Evolutionary conservation across 176 grass and related monocot genomes (phyloP).

Genomic region (Lolium rigidum): DNA sequence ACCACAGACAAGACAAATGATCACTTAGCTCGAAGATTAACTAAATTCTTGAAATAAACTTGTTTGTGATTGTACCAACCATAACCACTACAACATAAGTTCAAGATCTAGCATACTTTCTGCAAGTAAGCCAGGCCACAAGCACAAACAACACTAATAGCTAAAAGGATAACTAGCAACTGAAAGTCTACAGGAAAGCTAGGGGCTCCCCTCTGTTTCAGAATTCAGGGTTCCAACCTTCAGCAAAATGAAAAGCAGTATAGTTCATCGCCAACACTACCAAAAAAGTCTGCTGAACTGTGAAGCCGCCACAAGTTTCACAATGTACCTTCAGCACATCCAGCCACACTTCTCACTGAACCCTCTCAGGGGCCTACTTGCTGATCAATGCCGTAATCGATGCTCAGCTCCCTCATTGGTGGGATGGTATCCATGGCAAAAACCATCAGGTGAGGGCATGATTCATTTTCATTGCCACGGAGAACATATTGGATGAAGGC

Average conservation of each 20-base stretch:
- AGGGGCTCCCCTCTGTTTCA: not conserved
- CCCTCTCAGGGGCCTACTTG: not conserved
- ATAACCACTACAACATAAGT: slow-evolving; percentile 3
- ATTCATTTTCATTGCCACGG: slow-evolving; percentile 57
- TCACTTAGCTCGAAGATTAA: not conserved
- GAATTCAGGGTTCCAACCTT: slow-evolving; percentile 17
- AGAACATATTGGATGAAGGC: slow-evolving; percentile 74
- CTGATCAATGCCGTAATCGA: slow-evolving; percentile 76
- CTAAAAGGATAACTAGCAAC: not conserved
- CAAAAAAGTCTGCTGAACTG: slow-evolving; percentile 9
- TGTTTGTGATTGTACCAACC: slow-evolving; percentile 7
- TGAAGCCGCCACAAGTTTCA: not conserved
- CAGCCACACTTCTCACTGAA: slow-evolving; percentile 5
- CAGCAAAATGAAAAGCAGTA: slow-evolving; percentile 31
- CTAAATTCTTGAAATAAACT: not conserved
- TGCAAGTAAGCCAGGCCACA: slow-evolving; percentile 12
- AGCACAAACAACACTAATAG: not conserved
- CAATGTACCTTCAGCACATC: slow-evolving; percentile 19
- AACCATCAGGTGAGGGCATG: slow-evolving; percentile 77
- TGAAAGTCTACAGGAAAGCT: not conserved
- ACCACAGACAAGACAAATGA: not conserved
- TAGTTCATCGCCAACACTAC: slow-evolving; percentile 18
- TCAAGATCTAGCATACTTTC: not conserved
- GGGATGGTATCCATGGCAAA: slow-evolving; percentile 95
- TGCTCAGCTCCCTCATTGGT: slow-evolving; percentile 79